Conservation (phyloP, 345 rosid genomes). For the Carallia brachiata region DNA sequence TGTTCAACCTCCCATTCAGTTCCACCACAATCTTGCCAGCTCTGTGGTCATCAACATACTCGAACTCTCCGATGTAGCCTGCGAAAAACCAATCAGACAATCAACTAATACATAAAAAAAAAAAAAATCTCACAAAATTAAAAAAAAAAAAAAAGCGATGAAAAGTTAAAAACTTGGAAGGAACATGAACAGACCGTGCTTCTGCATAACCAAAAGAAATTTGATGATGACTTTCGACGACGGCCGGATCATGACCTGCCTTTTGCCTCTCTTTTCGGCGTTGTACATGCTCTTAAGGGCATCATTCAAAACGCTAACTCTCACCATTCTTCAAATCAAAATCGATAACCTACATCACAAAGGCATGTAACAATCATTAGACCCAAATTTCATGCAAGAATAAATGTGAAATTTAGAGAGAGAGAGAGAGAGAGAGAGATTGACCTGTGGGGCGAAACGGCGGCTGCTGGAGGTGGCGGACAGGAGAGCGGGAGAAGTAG, state of each 20-base stretch:
- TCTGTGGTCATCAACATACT: constrained; percentile 83
- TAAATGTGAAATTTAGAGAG: not conserved
- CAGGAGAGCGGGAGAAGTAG: not conserved
- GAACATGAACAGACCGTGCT: constrained; percentile 48
- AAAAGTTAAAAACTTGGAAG: not conserved
- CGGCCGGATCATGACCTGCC: constrained; percentile 85
- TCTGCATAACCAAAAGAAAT: constrained; percentile 81
- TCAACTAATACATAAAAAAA: not conserved
- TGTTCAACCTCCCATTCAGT: constrained; percentile 70
- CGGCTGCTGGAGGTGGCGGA: not conserved
- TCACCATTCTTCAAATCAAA: constrained; percentile 47
- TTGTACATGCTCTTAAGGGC: constrained; percentile 83
- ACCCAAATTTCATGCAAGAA: not conserved
- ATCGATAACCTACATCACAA: not conserved
- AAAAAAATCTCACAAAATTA: not conserved
- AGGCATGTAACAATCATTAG: not conserved
- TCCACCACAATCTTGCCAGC: constrained; percentile 80
- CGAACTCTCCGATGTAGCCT: constrained; percentile 84
- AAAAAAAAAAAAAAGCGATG: not conserved
- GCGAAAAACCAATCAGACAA: constrained; percentile 1
- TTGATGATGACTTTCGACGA: constrained; percentile 80
- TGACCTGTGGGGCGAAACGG: not conserved
- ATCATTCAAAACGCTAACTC: constrained; percentile 77
- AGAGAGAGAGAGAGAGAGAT: not conserved
- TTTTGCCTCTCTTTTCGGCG: constrained; percentile 80